These are phyloP conservation scores for Lipomyces lipofer DNA, from an alignment of 805 yeast genomes.

Conservation along the genomic window DNA sequence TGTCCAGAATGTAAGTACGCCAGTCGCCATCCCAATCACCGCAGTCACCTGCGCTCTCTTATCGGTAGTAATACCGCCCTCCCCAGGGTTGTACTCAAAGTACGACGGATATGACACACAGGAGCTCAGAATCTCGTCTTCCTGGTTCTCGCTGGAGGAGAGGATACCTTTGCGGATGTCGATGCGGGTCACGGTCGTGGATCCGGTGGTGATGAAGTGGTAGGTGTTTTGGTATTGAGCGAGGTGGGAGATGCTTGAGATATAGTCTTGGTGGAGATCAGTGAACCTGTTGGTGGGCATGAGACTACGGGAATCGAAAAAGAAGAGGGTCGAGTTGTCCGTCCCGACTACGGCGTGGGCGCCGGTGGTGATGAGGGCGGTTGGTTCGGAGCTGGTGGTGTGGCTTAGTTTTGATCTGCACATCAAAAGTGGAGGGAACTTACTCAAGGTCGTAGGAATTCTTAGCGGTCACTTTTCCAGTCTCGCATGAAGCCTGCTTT, in stretches of 20 bases:
- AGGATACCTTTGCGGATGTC: slow-evolving; percentile 74
- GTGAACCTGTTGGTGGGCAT: slow-evolving; percentile 51
- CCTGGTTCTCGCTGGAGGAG: slow-evolving; percentile 80
- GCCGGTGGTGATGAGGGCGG: slow-evolving; percentile 39
- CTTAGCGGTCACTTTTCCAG: slow-evolving; percentile 75
- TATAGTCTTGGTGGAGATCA: slow-evolving; percentile 63
- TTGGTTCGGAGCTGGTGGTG: slow-evolving; percentile 27
- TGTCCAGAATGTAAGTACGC: slow-evolving; percentile 87
- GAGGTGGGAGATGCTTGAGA: slow-evolving; percentile 72
- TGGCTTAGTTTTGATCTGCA: not conserved
- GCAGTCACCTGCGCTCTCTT: slow-evolving; percentile 42
- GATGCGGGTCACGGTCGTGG: slow-evolving; percentile 74
- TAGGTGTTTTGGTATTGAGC: slow-evolving; percentile 66
- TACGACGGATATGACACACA: slow-evolving; percentile 47
- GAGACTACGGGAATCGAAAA: slow-evolving; percentile 60
- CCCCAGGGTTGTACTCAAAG: slow-evolving; percentile 21
- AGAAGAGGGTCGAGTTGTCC: slow-evolving; percentile 68
- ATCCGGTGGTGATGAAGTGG: slow-evolving; percentile 77
- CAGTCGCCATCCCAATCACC: slow-evolving; percentile 88
- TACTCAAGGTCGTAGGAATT: slow-evolving; percentile 34
- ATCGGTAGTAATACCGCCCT: not conserved
- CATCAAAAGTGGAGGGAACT: not conserved
- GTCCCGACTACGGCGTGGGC: slow-evolving; percentile 48
- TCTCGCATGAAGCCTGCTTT: slow-evolving; percentile 67
- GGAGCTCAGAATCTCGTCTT: slow-evolving; percentile 83